phyloP scores from a whole-genome alignment of 805 yeast genomes.

The Suhomyces prunicola region DNA sequence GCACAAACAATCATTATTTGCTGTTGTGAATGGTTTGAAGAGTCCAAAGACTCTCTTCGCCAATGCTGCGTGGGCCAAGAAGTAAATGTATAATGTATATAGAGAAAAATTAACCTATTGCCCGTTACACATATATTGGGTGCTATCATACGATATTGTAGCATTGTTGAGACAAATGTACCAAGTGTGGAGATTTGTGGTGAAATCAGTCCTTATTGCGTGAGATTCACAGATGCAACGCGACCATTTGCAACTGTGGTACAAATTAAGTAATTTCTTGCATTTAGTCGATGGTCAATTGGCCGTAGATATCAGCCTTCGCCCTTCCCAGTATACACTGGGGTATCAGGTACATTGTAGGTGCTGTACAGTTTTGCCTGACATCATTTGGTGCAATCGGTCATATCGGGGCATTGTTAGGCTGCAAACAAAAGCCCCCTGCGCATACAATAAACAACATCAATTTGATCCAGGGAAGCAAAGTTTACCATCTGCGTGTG shows the following conservation, averaged over 20 bases:
- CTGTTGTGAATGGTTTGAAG: conserved; percentile 28
- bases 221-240: not conserved
- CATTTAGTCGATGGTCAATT: not conserved
- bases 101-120: not conserved
- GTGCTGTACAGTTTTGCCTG: not conserved
- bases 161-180: too few relatives aligned
- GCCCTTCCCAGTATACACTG: not conserved
- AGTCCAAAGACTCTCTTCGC: conserved; percentile 24
- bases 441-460: not conserved
- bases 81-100: not conserved
- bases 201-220: not conserved
- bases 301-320: not conserved
- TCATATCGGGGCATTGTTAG: not conserved
- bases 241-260: not conserved
- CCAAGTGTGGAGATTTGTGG: not conserved
- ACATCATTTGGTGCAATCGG: not conserved
- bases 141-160: not conserved
- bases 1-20: conserved; percentile 29
- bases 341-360: not conserved
- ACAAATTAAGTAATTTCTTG: not conserved
- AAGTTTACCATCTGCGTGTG: not conserved
- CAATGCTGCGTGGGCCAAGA: conserved; percentile 25
- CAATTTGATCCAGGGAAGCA: not conserved
- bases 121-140: not conserved
- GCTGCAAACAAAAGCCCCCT: not conserved